A percentile compares a stretch with the other conserved stretches of the same genome.
Evolutionary conservation across 257 asterid species (phyloP).

Genomic region (Echium plantagineum): DNA sequence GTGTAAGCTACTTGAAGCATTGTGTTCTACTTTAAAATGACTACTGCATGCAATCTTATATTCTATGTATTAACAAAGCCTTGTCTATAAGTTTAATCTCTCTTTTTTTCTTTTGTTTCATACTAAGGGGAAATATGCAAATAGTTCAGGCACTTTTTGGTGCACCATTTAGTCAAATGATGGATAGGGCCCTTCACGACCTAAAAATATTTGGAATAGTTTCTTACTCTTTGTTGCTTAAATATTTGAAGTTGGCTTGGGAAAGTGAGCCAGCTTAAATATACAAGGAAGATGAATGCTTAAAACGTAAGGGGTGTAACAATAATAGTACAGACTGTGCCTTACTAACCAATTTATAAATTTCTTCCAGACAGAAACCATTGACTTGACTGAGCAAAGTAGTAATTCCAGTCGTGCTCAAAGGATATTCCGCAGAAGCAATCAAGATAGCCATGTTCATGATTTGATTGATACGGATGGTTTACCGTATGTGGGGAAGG

Average conservation of each 20-base stretch:
- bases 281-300: background rate
- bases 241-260: background rate
- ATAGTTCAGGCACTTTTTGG: no score
- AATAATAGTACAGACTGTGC: background rate
- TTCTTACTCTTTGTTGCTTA: background rate
- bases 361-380: slow-evolving; percentile 71
- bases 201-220: background rate
- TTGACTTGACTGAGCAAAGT: slow-evolving; percentile 61
- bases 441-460: slow-evolving; percentile 48
- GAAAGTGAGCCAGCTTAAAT: background rate
- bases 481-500: slow-evolving; percentile 96
- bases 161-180: background rate
- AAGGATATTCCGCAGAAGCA: slow-evolving; percentile 63
- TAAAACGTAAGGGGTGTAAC: background rate
- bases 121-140: background rate
- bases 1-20: background rate
- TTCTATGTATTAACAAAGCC: background rate
- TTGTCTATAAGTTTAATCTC: background rate
- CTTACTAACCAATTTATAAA: slow-evolving; percentile 4
- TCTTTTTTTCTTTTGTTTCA: background rate
- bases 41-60: background rate
- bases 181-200: background rate
- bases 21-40: background rate
- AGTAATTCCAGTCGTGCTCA: slow-evolving; percentile 33
- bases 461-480: slow-evolving; percentile 78